phyloP scores from a whole-genome alignment of 148 eudicot species.

The Rhododendron molle region DNA sequence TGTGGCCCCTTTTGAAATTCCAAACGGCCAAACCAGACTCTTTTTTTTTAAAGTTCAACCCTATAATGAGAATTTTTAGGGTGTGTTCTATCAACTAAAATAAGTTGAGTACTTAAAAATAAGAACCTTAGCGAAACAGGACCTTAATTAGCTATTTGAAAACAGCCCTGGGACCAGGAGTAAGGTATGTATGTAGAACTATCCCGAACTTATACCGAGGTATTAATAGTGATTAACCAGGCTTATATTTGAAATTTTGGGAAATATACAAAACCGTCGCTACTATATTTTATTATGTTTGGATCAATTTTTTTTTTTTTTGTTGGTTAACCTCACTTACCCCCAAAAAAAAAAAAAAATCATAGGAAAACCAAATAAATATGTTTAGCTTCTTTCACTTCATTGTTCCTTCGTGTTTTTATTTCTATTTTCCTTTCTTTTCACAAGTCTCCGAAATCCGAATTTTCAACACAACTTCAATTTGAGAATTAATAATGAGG shows the following conservation, averaged over 20 bases:
- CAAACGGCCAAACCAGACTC: background rate
- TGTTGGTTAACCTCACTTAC: too few species aligned
- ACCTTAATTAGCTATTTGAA: background rate
- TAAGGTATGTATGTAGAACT: background rate
- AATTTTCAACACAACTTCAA: background rate
- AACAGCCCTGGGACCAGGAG: background rate
- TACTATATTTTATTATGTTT: background rate
- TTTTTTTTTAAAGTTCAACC: too few species aligned
- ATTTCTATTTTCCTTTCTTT: too few species aligned
- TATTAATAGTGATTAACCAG: background rate
- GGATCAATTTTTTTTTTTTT: background rate
- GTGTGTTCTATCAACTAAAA: too few species aligned
- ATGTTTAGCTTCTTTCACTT: background rate
- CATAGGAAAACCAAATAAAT: background rate
- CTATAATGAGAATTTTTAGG: background rate
- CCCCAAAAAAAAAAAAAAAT: too few species aligned
- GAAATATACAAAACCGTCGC: background rate
- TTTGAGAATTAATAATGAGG: background rate
- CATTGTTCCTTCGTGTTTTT: background rate
- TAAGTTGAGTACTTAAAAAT: too few species aligned
- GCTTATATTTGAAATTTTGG: background rate
- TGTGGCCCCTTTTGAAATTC: background rate
- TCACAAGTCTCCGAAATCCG: background rate
- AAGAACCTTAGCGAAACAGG: too few species aligned
- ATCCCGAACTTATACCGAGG: background rate